Conservation (phyloP, 2,329 filamentous ascomycete genomes). For the Myriosclerotinia scirpicola region DNA sequence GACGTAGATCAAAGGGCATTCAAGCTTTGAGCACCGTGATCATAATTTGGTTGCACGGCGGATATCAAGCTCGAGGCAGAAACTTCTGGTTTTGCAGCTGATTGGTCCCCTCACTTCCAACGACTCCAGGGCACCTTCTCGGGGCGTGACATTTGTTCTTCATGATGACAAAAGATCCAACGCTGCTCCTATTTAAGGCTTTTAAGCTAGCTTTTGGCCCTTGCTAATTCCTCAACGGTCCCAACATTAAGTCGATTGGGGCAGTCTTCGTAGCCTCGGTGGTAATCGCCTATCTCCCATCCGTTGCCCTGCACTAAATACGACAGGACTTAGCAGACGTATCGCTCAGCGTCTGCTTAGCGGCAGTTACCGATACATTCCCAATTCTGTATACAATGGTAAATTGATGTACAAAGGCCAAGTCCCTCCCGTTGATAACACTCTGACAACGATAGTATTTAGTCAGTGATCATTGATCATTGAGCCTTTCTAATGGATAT, state of each 20-base stretch:
- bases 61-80: background rate
- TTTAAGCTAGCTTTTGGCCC: background rate
- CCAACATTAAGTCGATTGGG: background rate
- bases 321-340: background rate
- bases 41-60: background rate
- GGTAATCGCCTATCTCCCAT: background rate
- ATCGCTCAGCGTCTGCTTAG: background rate
- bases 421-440: background rate
- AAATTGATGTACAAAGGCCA: background rate
- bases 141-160: background rate
- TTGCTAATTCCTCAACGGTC: background rate
- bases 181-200: background rate
- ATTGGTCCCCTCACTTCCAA: background rate
- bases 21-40: background rate
- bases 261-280: background rate
- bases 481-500: background rate
- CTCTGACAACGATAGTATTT: background rate
- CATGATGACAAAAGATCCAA: background rate
- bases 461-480: too few relatives aligned
- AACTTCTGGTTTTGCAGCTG: background rate
- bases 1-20: background rate
- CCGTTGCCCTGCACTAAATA: background rate
- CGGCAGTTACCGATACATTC: background rate
- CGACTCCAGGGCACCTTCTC: background rate
- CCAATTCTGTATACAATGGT: background rate